Base-by-base conservation (phyloP, 176 grass and related monocot species). In the Pontederia crassipes region DNA sequence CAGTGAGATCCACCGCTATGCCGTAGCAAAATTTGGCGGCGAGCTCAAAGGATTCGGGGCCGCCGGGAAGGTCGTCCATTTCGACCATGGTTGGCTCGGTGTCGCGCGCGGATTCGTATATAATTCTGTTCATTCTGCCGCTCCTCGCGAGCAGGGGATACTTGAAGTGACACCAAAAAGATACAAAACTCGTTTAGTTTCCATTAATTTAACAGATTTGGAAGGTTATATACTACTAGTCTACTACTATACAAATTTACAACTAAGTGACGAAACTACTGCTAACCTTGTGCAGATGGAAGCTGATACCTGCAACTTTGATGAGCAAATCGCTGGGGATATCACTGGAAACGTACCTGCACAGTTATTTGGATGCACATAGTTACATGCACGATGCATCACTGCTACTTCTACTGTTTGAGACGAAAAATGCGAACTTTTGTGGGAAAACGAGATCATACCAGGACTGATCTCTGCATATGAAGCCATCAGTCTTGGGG, bases 11-110 rank as follows among this genome's bases (percentile, higher is more conserved):
- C 2, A 98, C 93, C 6, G 93, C 87, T 54, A 98, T 88, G 35
- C 84, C 93, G 66, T 98, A 98, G 81, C 93, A 86, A 81, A 98
- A 98, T 64, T 89, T 78, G 10, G 87, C 87, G 8, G 93, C 84
- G 57, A 98, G 80, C 74, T 98, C 87, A 55, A 98, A 98, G 2
- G 87, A 79, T 0, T 57, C 81, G 0, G 87, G 63, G 18, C 82
- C 81, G 18, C 93, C 93, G 3, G 93, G 87, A 45, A 92, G 40
- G 64, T 92, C 87, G 29, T 79, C 79, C 13, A 98, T 64, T 15
- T 81, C 79, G 1, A 88, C 77, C 61, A 71, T 17, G 1, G 75
- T 74, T 50, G 78, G 10, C 65, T 88, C 86, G 0, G 17, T 27
- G 4, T 85, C 81, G 3, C 49, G 45, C 20, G 70, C 48, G 7